phyloP scores from a whole-genome alignment of 2,329 filamentous ascomycete species.

The Didymella sp. region DNA sequence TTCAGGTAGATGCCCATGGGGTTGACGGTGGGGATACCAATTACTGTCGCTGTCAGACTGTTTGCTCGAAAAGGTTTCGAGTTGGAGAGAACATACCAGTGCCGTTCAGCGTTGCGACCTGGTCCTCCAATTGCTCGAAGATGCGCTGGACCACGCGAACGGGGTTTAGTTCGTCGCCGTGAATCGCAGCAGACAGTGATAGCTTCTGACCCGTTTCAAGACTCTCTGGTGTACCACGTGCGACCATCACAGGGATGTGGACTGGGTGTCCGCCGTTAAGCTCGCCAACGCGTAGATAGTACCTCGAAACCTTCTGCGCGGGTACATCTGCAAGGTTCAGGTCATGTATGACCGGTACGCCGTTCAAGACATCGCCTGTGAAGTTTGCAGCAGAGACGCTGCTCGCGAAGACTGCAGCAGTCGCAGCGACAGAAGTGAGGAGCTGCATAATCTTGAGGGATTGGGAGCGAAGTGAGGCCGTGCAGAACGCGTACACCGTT shows the following conservation, averaged over 20 bases:
- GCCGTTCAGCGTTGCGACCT: conserved; percentile 45
- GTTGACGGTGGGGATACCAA: conserved; percentile 51
- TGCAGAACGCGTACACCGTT: neutral
- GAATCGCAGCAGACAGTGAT: conserved; percentile 49
- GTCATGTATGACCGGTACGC: conserved; percentile 41
- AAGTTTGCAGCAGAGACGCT: conserved; percentile 34
- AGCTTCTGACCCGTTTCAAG: conserved; percentile 47
- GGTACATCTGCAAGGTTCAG: conserved; percentile 49
- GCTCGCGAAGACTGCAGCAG: conserved; percentile 27
- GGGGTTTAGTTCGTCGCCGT: conserved; percentile 51
- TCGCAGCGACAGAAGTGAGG: conserved; percentile 27
- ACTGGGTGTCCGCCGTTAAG: conserved; percentile 50
- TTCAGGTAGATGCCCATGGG: conserved; percentile 51
- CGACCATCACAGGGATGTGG: conserved; percentile 50
- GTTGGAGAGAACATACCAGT: conserved; percentile 33
- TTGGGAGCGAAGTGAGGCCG: neutral
- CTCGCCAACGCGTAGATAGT: conserved; percentile 49
- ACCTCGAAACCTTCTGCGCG: conserved; percentile 45
- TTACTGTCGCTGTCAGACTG: conserved; percentile 34
- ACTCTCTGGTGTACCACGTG: conserved; percentile 47
- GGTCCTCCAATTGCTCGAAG: conserved; percentile 41
- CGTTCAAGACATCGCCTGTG: conserved; percentile 45
- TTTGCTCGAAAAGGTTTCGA: neutral
- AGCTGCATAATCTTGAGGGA: conserved; percentile 31
- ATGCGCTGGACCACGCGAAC: conserved; percentile 49